Conservation (phyloP, 2,329 filamentous ascomycete species). For the Beauveria brongniartii region DNA sequence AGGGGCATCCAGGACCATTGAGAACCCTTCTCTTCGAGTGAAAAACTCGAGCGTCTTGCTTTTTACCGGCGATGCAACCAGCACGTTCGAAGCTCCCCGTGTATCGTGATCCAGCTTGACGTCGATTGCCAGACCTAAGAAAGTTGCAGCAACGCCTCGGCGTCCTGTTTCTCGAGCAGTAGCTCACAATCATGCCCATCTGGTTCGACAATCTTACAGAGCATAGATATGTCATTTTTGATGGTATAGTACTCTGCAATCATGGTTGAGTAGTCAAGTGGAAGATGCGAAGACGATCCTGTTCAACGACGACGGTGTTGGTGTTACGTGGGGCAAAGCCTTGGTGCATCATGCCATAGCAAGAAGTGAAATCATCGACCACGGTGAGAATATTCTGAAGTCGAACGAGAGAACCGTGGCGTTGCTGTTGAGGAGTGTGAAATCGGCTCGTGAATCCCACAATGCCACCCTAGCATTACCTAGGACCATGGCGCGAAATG, state of each 20-base stretch:
- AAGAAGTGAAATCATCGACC: not conserved
- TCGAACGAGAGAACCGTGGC: not conserved
- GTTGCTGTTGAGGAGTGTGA: not conserved
- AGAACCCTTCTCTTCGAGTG: not conserved
- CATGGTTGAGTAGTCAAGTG: not conserved
- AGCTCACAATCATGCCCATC: not conserved
- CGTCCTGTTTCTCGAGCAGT: not conserved
- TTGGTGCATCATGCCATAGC: not conserved
- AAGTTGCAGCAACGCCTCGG: not conserved
- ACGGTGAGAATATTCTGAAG: not conserved
- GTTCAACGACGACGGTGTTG: not conserved
- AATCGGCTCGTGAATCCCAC: not conserved
- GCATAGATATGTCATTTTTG: not conserved
- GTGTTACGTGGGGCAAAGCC: not conserved
- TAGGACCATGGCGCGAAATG: not conserved
- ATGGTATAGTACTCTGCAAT: not conserved
- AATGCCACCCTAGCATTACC: not conserved
- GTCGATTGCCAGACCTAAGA: not conserved
- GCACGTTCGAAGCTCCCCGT: not conserved
- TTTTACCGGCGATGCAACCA: not conserved
- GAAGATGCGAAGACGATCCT: not conserved
- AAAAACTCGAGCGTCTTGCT: not conserved
- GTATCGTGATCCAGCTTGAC: not conserved
- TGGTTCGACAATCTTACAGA: not conserved
- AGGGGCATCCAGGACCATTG: constrained; percentile 13